phyloP scores from a whole-genome alignment of 805 yeast genomes.

The Dipodascus geniculatus region DNA sequence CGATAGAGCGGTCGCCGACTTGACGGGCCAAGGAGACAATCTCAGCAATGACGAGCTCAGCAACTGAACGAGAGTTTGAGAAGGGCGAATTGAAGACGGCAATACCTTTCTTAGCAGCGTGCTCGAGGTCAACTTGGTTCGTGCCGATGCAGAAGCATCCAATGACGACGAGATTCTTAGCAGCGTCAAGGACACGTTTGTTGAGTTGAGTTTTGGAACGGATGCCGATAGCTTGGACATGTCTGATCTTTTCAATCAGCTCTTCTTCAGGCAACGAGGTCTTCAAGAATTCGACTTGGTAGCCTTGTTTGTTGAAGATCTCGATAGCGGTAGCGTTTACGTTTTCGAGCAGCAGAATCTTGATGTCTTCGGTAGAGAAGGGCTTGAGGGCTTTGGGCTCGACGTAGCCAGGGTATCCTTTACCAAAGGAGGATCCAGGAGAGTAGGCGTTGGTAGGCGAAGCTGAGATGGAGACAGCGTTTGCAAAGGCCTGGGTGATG shows the following conservation, averaged over 20 bases:
- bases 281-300: constrained; percentile 92
- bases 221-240: constrained; percentile 94
- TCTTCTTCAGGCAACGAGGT: constrained; percentile 85
- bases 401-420: constrained; percentile 7
- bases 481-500: constrained; percentile 10
- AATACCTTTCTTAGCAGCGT: constrained; percentile 84
- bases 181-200: constrained; percentile 65
- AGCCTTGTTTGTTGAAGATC: constrained; percentile 80
- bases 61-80: constrained; percentile 96
- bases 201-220: constrained; percentile 93
- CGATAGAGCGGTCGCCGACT: constrained; percentile 91
- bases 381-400: constrained; percentile 63
- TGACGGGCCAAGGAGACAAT: constrained; percentile 91
- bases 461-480: constrained; percentile 13
- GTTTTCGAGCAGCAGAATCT: constrained; percentile 81
- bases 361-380: constrained; percentile 89
- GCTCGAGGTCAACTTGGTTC: constrained; percentile 89
- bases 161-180: constrained; percentile 77
- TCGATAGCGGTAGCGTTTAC: constrained; percentile 87
- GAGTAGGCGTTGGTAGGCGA: constrained; percentile 14
- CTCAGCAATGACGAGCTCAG: constrained; percentile 94
- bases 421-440: constrained; percentile 4
- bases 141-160: constrained; percentile 99
- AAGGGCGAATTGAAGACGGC: constrained; percentile 98
- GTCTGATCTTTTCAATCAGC: constrained; percentile 83